Base-by-base conservation (phyloP, 2,329 filamentous ascomycete species). In the Claviceps pazoutovae region DNA sequence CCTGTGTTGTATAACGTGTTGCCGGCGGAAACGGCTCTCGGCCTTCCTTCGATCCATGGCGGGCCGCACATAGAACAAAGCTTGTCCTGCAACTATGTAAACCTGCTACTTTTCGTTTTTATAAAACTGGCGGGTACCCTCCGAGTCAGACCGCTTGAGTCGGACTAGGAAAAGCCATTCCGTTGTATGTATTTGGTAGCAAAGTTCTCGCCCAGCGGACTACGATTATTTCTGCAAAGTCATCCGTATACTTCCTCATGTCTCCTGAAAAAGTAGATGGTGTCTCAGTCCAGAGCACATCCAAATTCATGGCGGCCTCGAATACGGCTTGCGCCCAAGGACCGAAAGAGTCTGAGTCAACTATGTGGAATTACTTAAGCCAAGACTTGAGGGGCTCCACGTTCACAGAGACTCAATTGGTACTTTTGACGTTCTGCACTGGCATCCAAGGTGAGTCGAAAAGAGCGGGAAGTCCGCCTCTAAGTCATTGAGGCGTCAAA, bases 401-500 rank as follows among this genome's bases (percentile, higher is more conserved):
- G 2, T 68, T 74, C 55, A 68, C 67, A 30, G 74, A 77, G 56
- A 44, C 71, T 16, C 69, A 76, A 56, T 64, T 76, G 23, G 50
- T 74, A 2, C 54, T 75, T 42, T 59, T 76, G 41, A 76, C 74
- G 0, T 71, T 77, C 50, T 75, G 68, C 55, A 75, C 73, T 37
- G 74, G 74, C 23, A 69, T 77, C 37, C 74, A 76, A 68, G 70
- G 71, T 69, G 30, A 53, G 63, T 39, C 23, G 2, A 2, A n/a
- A 34, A 34, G 11, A 4, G 8, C 13, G 16, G 23, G 8, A 30
- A 30, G 26, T 30, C 26, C 26, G 8, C 26, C 26, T 30, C 26
- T 8, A 23, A 43, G 7, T 16, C 23, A n/a, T 8, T 4, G 5
- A 42, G 5, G 14, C 21, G 16, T 23, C 19, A 6, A 30, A 39